phyloP scores from a whole-genome alignment of 306 rosid genomes.

The Dryas drummondii region DNA sequence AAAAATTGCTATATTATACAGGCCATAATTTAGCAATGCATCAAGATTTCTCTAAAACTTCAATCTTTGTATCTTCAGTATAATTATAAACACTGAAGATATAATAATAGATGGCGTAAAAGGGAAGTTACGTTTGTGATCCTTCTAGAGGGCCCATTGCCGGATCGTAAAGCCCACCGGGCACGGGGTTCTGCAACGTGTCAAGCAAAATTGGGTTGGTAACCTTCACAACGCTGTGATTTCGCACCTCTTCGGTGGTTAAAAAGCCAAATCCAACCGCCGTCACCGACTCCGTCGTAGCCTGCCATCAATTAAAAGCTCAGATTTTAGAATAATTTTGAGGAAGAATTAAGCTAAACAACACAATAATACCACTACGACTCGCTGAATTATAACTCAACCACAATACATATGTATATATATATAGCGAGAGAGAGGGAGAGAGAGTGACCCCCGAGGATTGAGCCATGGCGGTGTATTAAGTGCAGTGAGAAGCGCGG shows the following conservation, averaged over 20 bases:
- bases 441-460: conserved; percentile 12
- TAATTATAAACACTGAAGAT: background rate
- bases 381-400: background rate
- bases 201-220: conserved; percentile 43
- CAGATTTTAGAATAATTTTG: background rate
- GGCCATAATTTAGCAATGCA: background rate
- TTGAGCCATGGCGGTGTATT: conserved; percentile 18
- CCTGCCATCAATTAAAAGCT: conserved; percentile 38
- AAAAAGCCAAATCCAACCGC: conserved; percentile 64
- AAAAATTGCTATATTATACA: background rate
- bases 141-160: conserved; percentile 73
- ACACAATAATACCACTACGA: background rate
- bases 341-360: background rate
- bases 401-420: background rate
- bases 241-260: conserved; percentile 52
- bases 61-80: background rate
- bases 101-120: too few relatives aligned
- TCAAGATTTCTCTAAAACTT: background rate
- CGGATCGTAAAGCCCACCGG: conserved; percentile 77
- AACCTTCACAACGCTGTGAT: conserved; percentile 54
- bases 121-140: conserved; percentile 32
- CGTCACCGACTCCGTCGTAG: conserved; percentile 53
- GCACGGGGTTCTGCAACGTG: conserved; percentile 38
- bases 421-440: background rate
- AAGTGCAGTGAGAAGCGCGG: too few relatives aligned